A percentile compares a stretch with the other conserved stretches of the same genome.
phyloP scores from a whole-genome alignment of 345 rosid species.

The Acer negundo region DNA sequence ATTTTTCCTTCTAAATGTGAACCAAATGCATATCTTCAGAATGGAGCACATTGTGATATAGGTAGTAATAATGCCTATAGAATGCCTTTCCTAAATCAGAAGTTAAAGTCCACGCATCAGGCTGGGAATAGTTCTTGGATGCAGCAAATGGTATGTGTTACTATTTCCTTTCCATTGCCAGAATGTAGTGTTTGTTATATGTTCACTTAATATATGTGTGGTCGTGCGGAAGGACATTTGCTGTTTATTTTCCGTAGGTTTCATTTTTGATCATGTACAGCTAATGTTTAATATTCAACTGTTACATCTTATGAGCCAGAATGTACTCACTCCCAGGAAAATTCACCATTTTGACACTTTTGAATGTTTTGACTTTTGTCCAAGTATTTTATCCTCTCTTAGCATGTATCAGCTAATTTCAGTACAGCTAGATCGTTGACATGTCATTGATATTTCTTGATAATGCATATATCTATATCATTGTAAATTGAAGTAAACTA shows the following conservation, averaged over 20 bases:
- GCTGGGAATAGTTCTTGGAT: slow-evolving; percentile 33
- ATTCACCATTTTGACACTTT: neutral
- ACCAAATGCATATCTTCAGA: slow-evolving; percentile 33
- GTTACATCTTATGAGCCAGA: neutral
- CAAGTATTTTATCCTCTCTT: slow-evolving; percentile 11
- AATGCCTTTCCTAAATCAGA: slow-evolving; percentile 38
- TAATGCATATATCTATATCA: slow-evolving; percentile 3
- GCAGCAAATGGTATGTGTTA: slow-evolving; percentile 53
- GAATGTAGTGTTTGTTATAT: neutral
- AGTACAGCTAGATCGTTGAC: neutral
- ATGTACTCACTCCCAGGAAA: neutral
- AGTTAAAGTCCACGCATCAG: slow-evolving; percentile 32
- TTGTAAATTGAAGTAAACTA: neutral
- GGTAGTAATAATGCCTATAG: slow-evolving; percentile 24
- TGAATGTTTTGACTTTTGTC: neutral
- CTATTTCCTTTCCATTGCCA: slow-evolving; percentile 17
- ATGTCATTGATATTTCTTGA: slow-evolving; percentile 1
- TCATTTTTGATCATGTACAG: neutral
- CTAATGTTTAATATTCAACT: slow-evolving; percentile 3
- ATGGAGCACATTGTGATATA: slow-evolving; percentile 36
- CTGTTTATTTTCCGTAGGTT: neutral
- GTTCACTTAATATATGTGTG: neutral
- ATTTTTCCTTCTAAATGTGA: slow-evolving; percentile 38
- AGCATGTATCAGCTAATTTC: slow-evolving; percentile 9
- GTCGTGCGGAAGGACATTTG: slow-evolving; percentile 6